These are phyloP conservation scores for Stagonosporopsis tanaceti DNA, from an alignment of 2,329 filamentous ascomycete genomes.

Conservation along the genomic window DNA sequence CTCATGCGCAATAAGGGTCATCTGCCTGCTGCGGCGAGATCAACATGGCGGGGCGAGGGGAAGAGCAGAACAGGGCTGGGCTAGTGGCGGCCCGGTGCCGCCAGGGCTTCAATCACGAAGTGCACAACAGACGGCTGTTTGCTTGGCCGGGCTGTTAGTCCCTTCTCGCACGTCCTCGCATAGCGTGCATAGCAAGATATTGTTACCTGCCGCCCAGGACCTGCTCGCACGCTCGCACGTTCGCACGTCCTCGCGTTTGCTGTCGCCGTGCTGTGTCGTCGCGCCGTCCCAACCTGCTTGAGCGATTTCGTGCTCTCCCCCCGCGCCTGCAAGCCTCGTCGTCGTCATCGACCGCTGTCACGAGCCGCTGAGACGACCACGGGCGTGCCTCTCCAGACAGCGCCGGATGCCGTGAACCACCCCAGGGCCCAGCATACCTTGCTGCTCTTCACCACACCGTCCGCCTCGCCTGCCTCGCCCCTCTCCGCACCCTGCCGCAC, in stretches of 20 bases:
- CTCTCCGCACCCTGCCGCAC: conserved; percentile 13
- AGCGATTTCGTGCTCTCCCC: conserved; percentile 14
- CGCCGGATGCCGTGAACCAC: conserved; percentile 18
- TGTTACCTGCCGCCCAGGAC: neutral
- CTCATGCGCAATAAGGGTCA: too few relatives aligned
- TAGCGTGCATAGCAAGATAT: conserved; percentile 8
- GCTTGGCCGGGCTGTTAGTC: conserved; percentile 9
- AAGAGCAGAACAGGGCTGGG: neutral
- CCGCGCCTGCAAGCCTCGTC: conserved; percentile 15
- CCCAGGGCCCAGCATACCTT: conserved; percentile 29
- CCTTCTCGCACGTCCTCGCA: conserved; percentile 18
- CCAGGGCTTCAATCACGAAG: conserved; percentile 4
- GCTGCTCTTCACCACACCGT: conserved; percentile 25
- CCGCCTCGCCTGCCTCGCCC: conserved; percentile 6
- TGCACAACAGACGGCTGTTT: conserved; percentile 20
- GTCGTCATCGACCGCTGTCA: conserved; percentile 19
- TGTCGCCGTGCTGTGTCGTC: conserved; percentile 14
- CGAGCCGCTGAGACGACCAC: conserved; percentile 14
- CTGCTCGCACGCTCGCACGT: neutral
- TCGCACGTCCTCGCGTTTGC: conserved; percentile 1
- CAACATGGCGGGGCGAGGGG: neutral
- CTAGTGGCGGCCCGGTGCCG: conserved; percentile 2
- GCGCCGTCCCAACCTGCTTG: conserved; percentile 2
- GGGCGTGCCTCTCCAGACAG: conserved; percentile 9
- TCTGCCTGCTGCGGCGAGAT: too few relatives aligned